Base-by-base conservation (phyloP, 345 rosid species). In the Pistacia vera region DNA sequence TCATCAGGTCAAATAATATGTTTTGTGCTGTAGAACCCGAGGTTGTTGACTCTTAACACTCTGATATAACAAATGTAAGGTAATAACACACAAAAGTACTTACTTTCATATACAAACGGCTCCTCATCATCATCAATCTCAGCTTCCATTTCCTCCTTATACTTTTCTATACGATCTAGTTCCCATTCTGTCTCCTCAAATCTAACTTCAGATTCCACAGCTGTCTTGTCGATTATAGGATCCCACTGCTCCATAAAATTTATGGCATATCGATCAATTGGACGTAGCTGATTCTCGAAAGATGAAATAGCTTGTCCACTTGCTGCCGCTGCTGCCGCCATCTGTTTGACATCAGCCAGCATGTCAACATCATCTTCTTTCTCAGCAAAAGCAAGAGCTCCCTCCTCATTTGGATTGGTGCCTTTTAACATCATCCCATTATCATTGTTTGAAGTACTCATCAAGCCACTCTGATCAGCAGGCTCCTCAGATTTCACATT, bases 121-220 rank as follows among this genome's bases (percentile, higher is more conserved):
- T 97, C 99, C 85, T 97, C 99, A 51, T 92, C 97, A 72, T 97
- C 99, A 80, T 97, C 99, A 81, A 92, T 91, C 79, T 97, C 99
- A 87, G 99, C 99, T 85, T 97, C 99, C 97, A 97, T 90, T 83
- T 97, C 99, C 71, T 94, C 99, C 87, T 97, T 97, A 80, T 86
- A 94, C 86, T 85, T 91, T 80, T 97, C 98, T 79, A 97, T 90
- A 67, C 89, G 94, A 76, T 94, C 98, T 80, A 97, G 95, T 74
- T 97, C 99, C 99, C 99, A 97, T 82, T 94, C 97, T 70, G 83
- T 83, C 90, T 91, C 97, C 80, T 94, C 96, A 84, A 94, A 89
- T 76, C 83, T 84, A 51, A 80, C 89, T 85, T 92, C 93, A 75
- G 91, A 83, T 77, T 90, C 97, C 71, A 78, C 73, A 14, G 90